Evolutionary conservation across 2,329 filamentous ascomycete genomes (phyloP).

Genomic region (Aschersonia sp.): DNA sequence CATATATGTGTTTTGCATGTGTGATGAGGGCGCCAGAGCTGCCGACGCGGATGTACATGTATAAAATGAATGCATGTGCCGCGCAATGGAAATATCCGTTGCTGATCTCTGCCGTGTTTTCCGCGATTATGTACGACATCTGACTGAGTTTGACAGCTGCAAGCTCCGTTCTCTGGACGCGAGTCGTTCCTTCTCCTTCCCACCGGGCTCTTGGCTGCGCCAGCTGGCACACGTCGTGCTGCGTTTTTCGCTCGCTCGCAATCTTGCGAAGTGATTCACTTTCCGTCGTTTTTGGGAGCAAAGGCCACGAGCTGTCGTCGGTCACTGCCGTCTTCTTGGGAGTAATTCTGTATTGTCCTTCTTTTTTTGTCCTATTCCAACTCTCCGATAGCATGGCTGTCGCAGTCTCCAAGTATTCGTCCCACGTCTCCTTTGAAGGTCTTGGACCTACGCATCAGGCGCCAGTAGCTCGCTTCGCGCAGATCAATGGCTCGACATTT

Average conservation of each 20-base stretch:
- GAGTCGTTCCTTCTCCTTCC: neutral
- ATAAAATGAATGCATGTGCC: too few species aligned
- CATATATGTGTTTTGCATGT: neutral
- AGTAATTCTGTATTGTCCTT: constrained; percentile 14
- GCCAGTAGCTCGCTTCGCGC: neutral
- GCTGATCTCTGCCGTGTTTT: too few species aligned
- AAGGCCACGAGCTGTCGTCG: neutral
- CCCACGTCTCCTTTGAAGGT: constrained; percentile 4
- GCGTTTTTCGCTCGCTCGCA: neutral
- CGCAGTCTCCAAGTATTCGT: constrained; percentile 10
- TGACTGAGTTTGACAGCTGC: neutral
- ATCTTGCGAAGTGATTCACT: too few species aligned
- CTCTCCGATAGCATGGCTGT: constrained; percentile 19
- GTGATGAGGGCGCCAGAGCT: too few species aligned
- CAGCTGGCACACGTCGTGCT: neutral
- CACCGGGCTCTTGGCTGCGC: neutral
- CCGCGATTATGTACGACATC: too few species aligned
- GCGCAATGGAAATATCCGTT: too few species aligned
- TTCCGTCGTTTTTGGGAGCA: neutral
- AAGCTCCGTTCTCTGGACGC: neutral
- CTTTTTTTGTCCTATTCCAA: constrained; percentile 14
- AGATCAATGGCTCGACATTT: neutral
- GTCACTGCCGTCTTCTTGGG: constrained; percentile 22
- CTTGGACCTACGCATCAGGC: neutral
- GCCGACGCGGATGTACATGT: too few species aligned